Evolutionary conservation across 1,284 basidiomycete genomes (phyloP).

Genomic region (Marasmius sp.): DNA sequence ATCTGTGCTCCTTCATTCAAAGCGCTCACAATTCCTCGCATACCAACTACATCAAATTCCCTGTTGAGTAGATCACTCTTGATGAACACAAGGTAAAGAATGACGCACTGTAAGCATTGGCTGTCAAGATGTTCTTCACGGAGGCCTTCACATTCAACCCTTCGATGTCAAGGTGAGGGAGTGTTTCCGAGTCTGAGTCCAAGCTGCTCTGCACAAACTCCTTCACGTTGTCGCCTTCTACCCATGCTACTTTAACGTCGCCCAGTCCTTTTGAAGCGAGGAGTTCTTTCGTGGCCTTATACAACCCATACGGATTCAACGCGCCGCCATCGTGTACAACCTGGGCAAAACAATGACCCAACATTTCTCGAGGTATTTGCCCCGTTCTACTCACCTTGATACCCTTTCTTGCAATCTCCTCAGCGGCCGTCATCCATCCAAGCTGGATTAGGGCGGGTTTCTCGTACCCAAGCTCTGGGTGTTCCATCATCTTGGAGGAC

Average conservation of each 20-base stretch:
- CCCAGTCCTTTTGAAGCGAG: conserved; percentile 13
- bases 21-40: conserved; percentile 20
- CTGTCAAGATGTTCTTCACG: conserved; percentile 3
- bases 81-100: no score
- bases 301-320: conserved; percentile 17
- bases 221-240: conserved; percentile 22
- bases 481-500: conserved; percentile 6
- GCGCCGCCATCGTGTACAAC: conserved; percentile 21
- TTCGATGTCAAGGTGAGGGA: conserved; percentile 12
- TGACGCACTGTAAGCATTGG: conserved; percentile 19
- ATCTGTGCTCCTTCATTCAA: conserved; percentile 21
- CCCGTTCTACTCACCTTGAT: conserved; percentile 12
- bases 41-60: conserved; percentile 9
- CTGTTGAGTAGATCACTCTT: no score
- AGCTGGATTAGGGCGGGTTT: conserved; percentile 13
- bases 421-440: conserved; percentile 14
- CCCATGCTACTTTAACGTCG: conserved; percentile 19
- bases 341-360: not conserved
- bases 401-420: conserved; percentile 16
- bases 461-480: conserved; percentile 17
- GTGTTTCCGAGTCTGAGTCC: not conserved
- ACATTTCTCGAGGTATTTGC: not conserved
- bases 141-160: conserved; percentile 10
- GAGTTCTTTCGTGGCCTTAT: conserved; percentile 13
- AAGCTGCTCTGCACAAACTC: conserved; percentile 1